These are phyloP conservation scores for Millerozyma acaciae DNA, from an alignment of 805 yeast genomes.

Conservation along the genomic window DNA sequence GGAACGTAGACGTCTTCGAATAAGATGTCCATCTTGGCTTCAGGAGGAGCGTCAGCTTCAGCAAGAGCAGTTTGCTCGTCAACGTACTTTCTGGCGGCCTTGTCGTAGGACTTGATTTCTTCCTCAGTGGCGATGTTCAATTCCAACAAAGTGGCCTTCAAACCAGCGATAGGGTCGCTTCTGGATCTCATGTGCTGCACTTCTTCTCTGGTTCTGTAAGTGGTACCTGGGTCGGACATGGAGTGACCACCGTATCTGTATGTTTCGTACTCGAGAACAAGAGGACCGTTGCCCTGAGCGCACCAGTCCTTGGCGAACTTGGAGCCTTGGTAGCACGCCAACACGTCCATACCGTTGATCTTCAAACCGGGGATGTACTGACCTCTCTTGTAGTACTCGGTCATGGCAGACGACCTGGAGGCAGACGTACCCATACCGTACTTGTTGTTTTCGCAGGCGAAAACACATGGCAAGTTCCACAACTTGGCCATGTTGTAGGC, in stretches of 20 bases:
- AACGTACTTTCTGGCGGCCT: conserved; percentile 92
- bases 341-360: conserved; percentile 97
- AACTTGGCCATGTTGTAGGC: conserved; percentile 98
- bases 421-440: conserved; percentile 99
- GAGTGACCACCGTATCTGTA: conserved; percentile 99
- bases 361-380: conserved; percentile 98
- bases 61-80: conserved; percentile 94
- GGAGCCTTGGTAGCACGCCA: conserved; percentile 94
- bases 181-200: conserved; percentile 98
- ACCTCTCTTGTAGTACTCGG: conserved; percentile 98
- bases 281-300: conserved; percentile 89
- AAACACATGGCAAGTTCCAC: conserved; percentile 93
- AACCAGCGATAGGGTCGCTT: conserved; percentile 96
- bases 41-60: conserved; percentile 92
- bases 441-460: conserved; percentile 97
- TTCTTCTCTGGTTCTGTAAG: conserved; percentile 99
- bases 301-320: conserved; percentile 97
- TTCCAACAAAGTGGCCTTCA: conserved; percentile 82
- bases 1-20: conserved; percentile 96
- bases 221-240: conserved; percentile 99
- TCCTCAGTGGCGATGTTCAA: conserved; percentile 86
- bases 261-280: conserved; percentile 95
- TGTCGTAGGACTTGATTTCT: conserved; percentile 91
- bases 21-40: conserved; percentile 88
- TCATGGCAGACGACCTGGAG: conserved; percentile 91